Percentiles rank a stretch among this genome's conserved stretches.
phyloP scores from a whole-genome alignment of 2,329 filamentous ascomycete species.

The Drechslerella stenobrocha region DNA sequence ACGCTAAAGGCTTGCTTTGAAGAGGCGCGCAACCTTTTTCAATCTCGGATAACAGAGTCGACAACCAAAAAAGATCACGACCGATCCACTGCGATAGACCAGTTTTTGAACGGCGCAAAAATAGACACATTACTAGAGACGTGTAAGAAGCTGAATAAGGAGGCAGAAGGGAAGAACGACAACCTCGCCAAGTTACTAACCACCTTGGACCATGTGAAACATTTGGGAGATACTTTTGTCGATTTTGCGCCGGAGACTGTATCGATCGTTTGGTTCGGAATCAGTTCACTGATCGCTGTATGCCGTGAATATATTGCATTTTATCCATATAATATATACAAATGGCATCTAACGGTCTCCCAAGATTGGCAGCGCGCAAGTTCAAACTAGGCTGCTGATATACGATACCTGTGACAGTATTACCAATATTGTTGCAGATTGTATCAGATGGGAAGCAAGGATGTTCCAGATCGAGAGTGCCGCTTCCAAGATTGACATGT shows the following conservation, averaged over 20 bases:
- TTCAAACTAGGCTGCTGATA: constrained; percentile 33
- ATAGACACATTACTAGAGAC: constrained; percentile 7
- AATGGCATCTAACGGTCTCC: background rate
- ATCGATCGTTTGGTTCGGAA: constrained; percentile 42
- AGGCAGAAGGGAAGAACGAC: constrained; percentile 18
- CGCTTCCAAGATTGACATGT: constrained; percentile 23
- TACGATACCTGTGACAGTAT: constrained; percentile 35
- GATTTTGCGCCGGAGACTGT: constrained; percentile 34
- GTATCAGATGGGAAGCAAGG: constrained; percentile 31
- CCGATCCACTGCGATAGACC: background rate
- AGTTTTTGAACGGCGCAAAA: constrained; percentile 18
- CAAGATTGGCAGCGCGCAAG: constrained; percentile 26
- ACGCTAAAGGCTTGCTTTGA: constrained; percentile 18
- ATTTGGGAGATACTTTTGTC: constrained; percentile 20
- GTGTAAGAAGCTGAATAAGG: constrained; percentile 15
- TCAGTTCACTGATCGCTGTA: constrained; percentile 29
- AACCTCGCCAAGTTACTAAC: constrained; percentile 13
- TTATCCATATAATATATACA: background rate
- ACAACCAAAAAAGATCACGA: constrained; percentile 12
- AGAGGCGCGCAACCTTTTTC: constrained; percentile 21
- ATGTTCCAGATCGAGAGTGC: constrained; percentile 12
- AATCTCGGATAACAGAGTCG: constrained; percentile 10
- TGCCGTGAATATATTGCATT: background rate
- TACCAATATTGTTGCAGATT: constrained; percentile 27
- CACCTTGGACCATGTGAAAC: constrained; percentile 29